phyloP scores from a whole-genome alignment of 768 basidiomycete species.

The Leccinum uliginosum region DNA sequence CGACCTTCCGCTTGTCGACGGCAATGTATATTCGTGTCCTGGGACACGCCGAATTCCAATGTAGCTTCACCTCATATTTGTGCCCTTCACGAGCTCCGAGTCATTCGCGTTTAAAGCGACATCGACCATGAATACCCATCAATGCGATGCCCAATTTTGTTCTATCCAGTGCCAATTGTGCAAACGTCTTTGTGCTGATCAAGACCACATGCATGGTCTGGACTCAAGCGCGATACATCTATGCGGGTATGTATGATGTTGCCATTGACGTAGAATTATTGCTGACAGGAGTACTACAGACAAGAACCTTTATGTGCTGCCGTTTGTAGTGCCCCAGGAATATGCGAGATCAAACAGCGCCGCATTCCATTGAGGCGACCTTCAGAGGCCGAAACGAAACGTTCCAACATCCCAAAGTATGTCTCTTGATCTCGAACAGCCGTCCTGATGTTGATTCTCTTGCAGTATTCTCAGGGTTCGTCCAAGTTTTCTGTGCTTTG shows the following conservation, averaged over 20 bases:
- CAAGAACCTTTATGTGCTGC: constrained; percentile 48
- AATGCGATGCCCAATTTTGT: constrained; percentile 49
- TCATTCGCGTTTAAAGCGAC: constrained; percentile 33
- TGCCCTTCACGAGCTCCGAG: not conserved
- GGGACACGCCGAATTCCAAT: constrained; percentile 40
- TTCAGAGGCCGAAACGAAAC: constrained; percentile 57
- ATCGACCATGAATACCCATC: constrained; percentile 42
- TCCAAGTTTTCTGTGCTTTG: too few species aligned
- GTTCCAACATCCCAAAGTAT: constrained; percentile 62
- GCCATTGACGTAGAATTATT: not conserved
- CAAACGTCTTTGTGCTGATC: too few species aligned
- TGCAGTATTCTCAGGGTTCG: too few species aligned
- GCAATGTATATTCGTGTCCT: constrained; percentile 36
- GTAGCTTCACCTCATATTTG: constrained; percentile 19
- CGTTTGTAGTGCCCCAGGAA: too few species aligned
- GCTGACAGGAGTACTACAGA: constrained; percentile 25
- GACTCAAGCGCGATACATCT: constrained; percentile 40
- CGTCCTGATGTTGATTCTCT: constrained; percentile 4
- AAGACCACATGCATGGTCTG: constrained; percentile 52
- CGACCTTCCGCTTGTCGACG: constrained; percentile 26
- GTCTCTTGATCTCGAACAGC: not conserved
- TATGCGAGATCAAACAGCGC: constrained; percentile 57
- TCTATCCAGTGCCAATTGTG: constrained; percentile 54
- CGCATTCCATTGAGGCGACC: constrained; percentile 56
- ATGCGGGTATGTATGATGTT: constrained; percentile 44